Evolutionary conservation across 169 alveolate genomes (phyloP).

Genomic region (Perkinsus olseni): DNA sequence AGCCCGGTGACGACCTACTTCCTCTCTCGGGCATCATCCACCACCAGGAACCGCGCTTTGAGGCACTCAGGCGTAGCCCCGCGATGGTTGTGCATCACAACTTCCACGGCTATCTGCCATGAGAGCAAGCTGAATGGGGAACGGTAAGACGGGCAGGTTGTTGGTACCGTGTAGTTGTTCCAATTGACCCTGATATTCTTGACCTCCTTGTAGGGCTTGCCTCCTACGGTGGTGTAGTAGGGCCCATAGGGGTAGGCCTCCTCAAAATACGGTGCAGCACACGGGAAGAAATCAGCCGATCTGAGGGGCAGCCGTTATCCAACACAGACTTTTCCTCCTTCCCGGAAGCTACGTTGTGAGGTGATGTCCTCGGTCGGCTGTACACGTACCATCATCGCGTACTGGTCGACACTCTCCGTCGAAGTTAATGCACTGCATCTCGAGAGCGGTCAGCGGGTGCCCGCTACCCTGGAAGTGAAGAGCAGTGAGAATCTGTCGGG

Average conservation of each 20-base stretch:
- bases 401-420: not conserved
- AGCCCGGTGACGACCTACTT: not conserved
- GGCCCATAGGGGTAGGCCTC: not conserved
- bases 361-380: not conserved
- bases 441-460: not conserved
- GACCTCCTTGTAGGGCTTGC: not conserved
- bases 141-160: not conserved
- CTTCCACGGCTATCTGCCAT: not conserved
- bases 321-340: not conserved
- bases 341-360: no score
- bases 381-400: not conserved
- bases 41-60: not conserved
- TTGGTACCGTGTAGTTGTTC: not conserved
- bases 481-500: not conserved
- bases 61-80: not conserved
- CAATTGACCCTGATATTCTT: not conserved
- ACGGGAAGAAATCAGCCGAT: not conserved
- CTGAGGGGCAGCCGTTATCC: not conserved
- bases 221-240: not conserved
- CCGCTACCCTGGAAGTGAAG: not conserved
- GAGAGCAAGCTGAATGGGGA: not conserved
- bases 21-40: not conserved
- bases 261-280: not conserved
- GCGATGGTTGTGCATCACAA: not conserved
- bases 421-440: not conserved